Percentiles rank a stretch among this genome's conserved stretches.
Conservation (phyloP, 2,329 filamentous ascomycete species). For the Talaromyces sp. region DNA sequence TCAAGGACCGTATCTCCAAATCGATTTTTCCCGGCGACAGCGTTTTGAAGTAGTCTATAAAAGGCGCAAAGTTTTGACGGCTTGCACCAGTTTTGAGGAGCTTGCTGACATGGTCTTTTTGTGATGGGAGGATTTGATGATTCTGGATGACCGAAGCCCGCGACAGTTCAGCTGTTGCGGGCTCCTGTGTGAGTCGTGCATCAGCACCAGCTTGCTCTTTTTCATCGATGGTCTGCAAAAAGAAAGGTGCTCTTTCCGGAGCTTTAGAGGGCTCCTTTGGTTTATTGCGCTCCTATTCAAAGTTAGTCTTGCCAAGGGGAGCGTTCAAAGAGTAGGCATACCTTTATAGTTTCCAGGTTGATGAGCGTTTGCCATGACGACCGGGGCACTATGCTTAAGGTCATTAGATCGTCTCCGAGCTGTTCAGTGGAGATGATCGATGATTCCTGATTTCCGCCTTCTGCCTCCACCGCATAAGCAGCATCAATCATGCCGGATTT, state of each 20-base stretch:
- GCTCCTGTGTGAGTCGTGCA: slow-evolving; percentile 18
- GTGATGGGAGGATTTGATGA: slow-evolving; percentile 28
- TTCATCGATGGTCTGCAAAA: slow-evolving; percentile 58
- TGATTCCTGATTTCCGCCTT: slow-evolving; percentile 44
- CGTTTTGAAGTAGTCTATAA: slow-evolving; percentile 74
- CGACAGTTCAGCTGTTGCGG: slow-evolving; percentile 50
- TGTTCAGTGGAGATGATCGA: slow-evolving; percentile 64
- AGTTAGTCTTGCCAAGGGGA: background rate
- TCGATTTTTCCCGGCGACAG: slow-evolving; percentile 83
- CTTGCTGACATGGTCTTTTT: slow-evolving; percentile 41
- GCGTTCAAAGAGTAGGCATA: slow-evolving; percentile 18
- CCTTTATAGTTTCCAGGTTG: slow-evolving; percentile 80
- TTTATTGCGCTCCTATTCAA: slow-evolving; percentile 75
- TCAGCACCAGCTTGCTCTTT: slow-evolving; percentile 19
- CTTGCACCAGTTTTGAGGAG: slow-evolving; percentile 44
- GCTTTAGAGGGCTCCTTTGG: slow-evolving; percentile 86
- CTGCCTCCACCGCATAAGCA: slow-evolving; percentile 60
- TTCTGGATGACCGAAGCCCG: slow-evolving; percentile 66
- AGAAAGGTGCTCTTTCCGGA: slow-evolving; percentile 93
- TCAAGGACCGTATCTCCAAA: slow-evolving; percentile 80
- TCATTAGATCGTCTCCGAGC: slow-evolving; percentile 76
- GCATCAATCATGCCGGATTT: slow-evolving; percentile 71
- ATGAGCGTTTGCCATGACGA: slow-evolving; percentile 91
- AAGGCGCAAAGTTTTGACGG: slow-evolving; percentile 58
- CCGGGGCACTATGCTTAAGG: slow-evolving; percentile 82